These are phyloP conservation scores for Populus hybrid DNA, from an alignment of 441 rosid genomes.

Conservation along the genomic window DNA sequence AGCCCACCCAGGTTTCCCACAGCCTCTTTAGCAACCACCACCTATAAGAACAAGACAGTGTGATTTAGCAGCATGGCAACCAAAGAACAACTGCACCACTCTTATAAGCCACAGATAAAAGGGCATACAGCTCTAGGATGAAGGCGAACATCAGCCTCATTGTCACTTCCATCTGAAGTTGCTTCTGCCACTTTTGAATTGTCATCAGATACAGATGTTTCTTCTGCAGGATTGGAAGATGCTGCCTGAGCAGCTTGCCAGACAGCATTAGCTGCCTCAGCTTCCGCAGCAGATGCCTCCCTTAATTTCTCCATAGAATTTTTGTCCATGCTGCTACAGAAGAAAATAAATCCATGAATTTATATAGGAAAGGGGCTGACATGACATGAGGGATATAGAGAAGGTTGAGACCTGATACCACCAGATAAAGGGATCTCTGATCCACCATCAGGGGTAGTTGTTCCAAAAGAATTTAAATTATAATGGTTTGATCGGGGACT, in stretches of 20 bases:
- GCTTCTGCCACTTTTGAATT: conserved; percentile 65
- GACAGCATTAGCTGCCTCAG: conserved; percentile 88
- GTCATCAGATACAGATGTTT: conserved; percentile 68
- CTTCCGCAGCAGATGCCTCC: conserved; percentile 98
- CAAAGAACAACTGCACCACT: conserved; percentile 13
- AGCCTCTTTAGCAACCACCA: conserved; percentile 96
- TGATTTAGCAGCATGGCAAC: conserved; percentile 16
- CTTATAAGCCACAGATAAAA: conserved; percentile 17
- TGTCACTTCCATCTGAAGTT: conserved; percentile 64
- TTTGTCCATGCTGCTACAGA: conserved; percentile 61
- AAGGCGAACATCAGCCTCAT: conserved; percentile 88
- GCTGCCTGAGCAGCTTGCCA: conserved; percentile 95
- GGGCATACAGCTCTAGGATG: conserved; percentile 96
- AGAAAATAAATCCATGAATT: conserved; percentile 8
- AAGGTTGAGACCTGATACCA: conserved; percentile 54
- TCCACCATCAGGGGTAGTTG: conserved; percentile 45
- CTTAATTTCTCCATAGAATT: conserved; percentile 85
- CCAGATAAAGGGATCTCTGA: conserved; percentile 40
- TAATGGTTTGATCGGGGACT: conserved; percentile 44
- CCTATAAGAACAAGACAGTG: conserved; percentile 41
- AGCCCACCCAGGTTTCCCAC: conserved; percentile 95
- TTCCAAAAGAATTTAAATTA: conserved; percentile 37
- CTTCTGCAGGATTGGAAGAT: conserved; percentile 58
- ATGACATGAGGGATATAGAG: conserved; percentile 10
- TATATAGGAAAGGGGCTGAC: not conserved